These are phyloP conservation scores for Rutidosis leptorrhynchoides DNA, from an alignment of 129 eudicot species.

Conservation along the genomic window DNA sequence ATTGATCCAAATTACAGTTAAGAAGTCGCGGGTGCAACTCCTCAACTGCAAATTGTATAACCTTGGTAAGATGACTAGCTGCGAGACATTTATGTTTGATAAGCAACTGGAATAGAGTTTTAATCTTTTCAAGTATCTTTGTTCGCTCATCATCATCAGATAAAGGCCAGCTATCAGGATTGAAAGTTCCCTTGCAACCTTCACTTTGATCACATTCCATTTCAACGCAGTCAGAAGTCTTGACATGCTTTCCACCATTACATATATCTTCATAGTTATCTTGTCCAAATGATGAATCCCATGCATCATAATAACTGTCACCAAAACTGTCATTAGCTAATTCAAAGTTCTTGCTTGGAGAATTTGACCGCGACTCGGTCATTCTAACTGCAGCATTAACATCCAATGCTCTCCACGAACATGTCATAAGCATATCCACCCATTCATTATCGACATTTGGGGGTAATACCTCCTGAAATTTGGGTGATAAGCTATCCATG, in stretches of 20 bases:
- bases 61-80: slow-evolving; percentile 70
- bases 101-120: slow-evolving; percentile 54
- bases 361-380: slow-evolving; percentile 48
- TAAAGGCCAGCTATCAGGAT: slow-evolving; percentile 69
- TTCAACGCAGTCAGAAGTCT: slow-evolving; percentile 39
- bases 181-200: slow-evolving; percentile 28
- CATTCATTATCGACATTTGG: slow-evolving; percentile 63
- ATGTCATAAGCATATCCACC: slow-evolving; percentile 84
- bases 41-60: slow-evolving; percentile 71
- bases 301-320: slow-evolving; percentile 48
- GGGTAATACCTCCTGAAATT: slow-evolving; percentile 69
- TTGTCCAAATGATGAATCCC: slow-evolving; percentile 48
- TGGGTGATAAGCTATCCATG: slow-evolving; percentile 56
- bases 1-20: slow-evolving; percentile 53
- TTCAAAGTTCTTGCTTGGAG: slow-evolving; percentile 13
- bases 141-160: slow-evolving; percentile 77
- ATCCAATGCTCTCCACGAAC: slow-evolving; percentile 82
- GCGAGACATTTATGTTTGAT: slow-evolving; percentile 70
- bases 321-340: slow-evolving; percentile 19
- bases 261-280: slow-evolving; percentile 34
- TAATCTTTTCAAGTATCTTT: slow-evolving; percentile 74
- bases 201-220: slow-evolving; percentile 47
- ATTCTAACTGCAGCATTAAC: slow-evolving; percentile 53
- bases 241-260: slow-evolving; percentile 27
- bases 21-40: slow-evolving; percentile 78